Base-by-base conservation (phyloP, 805 yeast genomes). In the Kazachstania psychrophila region DNA sequence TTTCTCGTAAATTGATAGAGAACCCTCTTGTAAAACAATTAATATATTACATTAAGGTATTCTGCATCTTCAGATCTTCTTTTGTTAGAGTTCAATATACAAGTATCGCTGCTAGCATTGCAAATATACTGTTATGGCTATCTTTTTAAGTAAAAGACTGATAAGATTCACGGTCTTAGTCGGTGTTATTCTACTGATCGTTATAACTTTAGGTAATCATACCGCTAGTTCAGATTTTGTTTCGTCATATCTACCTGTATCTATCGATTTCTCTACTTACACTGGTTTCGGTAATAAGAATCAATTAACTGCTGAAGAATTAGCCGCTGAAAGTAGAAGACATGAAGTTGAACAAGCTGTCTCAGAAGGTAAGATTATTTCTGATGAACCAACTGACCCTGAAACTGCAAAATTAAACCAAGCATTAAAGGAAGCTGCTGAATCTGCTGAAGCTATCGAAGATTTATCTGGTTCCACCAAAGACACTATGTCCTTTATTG, bases 121-220 rank as follows among this genome's bases (percentile, higher is more conserved):
- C 26, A 17, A 26, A 26, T 9, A 20, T 9, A 14, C 25, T 17
- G 8, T 9, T 3, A 47, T 46, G 50, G 45, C 52, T n/a, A 25
- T 50, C 31, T 46, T 47, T 34, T 34, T 50, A 13, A 47, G 52
- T 37, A 50, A 45, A 36, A 40, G 55, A 16, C 39, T 50, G 36
- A 33, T 48, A 14, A 43, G 55, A 33, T 41, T 42, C 20, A 29
- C 39, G 6, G 19, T 47, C 12, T 33, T 48, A 14, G 50, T 39
- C 5, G 47, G 37, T 24, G 28, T 40, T 7, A 32, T 40, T 14
- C 24, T 50, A 28, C 29, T 39, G 6, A 12, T 46, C 3, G 14
- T 48, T 14, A 14, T 43, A 16, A 31, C 47, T 6, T 23, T 48
- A 36, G 31, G 39, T 5, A 31, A 41, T 5, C 37, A 38, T 33